These are phyloP conservation scores for Suillus variegatus DNA, from an alignment of 768 basidiomycete species.

Conservation along the genomic window DNA sequence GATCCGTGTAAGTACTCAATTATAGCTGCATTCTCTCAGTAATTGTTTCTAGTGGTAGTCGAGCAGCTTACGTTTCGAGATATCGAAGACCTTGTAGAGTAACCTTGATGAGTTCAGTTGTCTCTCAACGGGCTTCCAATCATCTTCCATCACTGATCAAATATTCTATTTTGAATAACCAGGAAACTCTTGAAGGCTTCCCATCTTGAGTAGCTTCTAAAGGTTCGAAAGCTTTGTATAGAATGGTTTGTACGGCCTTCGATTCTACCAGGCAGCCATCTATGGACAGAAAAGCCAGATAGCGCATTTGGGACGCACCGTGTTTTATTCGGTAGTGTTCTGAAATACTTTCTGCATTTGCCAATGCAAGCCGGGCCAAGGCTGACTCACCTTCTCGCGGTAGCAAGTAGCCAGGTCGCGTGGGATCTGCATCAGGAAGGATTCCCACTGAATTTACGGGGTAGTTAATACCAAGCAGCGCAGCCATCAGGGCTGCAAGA, in stretches of 20 bases:
- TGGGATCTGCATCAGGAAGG: constrained; percentile 71
- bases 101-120: constrained; percentile 51
- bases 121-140: constrained; percentile 48
- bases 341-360: constrained; percentile 70
- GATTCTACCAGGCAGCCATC: constrained; percentile 43
- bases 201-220: constrained; percentile 35
- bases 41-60: background rate
- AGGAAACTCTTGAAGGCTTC: constrained; percentile 34
- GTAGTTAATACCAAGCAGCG: constrained; percentile 70
- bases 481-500: constrained; percentile 74
- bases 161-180: constrained; percentile 44
- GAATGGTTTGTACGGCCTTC: constrained; percentile 56
- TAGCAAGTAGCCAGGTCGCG: constrained; percentile 57
- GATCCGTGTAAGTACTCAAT: constrained; percentile 65
- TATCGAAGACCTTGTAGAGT: constrained; percentile 69
- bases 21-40: constrained; percentile 49
- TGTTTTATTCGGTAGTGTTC: constrained; percentile 81
- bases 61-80: constrained; percentile 55
- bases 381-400: constrained; percentile 46
- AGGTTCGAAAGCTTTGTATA: constrained; percentile 61
- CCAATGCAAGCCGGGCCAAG: constrained; percentile 54
- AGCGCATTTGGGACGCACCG: constrained; percentile 41
- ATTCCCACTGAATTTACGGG: constrained; percentile 85
- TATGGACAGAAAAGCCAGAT: background rate
- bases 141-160: constrained; percentile 46